These are phyloP conservation scores for Pistacia vera DNA, from an alignment of 345 rosid species.

Conservation along the genomic window DNA sequence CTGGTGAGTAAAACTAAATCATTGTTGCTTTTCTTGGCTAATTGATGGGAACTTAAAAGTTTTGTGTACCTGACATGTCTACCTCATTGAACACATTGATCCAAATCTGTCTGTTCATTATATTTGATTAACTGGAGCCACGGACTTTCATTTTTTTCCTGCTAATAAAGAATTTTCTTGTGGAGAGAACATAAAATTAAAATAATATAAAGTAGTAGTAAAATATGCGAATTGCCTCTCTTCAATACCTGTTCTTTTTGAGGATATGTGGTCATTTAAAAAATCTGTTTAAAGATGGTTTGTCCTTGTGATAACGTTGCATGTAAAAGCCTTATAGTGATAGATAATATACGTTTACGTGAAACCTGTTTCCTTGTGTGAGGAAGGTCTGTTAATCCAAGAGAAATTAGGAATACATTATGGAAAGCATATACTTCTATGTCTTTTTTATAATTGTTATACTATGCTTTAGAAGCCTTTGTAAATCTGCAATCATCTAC, in stretches of 20 bases:
- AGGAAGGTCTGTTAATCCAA: background rate
- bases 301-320: background rate
- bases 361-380: background rate
- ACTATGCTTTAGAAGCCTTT: background rate
- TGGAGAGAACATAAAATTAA: too few species aligned
- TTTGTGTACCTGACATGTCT: background rate
- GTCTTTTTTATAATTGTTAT: background rate
- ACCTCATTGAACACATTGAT: background rate
- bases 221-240: too few species aligned
- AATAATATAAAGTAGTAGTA: too few species aligned
- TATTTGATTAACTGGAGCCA: background rate
- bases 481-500: background rate
- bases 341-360: background rate
- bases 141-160: background rate
- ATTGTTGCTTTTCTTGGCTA: background rate
- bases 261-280: background rate
- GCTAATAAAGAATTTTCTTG: background rate
- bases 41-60: background rate
- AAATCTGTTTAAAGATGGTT: background rate
- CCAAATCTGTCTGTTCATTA: background rate
- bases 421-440: background rate
- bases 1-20: constrained; percentile 49
- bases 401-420: background rate
- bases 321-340: background rate
- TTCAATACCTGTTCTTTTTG: too few species aligned